These are phyloP conservation scores for Trametes meyenii DNA, from an alignment of 768 basidiomycete genomes.

Conservation along the genomic window DNA sequence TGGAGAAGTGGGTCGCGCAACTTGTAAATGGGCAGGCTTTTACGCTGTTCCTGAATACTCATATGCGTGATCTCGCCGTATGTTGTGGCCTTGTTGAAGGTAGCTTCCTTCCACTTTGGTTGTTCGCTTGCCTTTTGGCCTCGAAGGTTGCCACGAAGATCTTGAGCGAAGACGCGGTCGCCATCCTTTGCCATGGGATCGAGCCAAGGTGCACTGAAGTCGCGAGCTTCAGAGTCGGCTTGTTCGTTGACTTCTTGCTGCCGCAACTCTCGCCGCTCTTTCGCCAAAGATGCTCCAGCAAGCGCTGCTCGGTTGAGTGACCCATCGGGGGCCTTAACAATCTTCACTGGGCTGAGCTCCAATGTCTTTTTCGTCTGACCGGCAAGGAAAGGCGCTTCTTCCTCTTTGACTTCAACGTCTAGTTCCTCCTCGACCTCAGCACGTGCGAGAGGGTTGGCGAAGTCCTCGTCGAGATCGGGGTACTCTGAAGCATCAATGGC, in stretches of 20 bases:
- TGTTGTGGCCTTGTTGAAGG: slow-evolving; percentile 94
- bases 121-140: slow-evolving; percentile 83
- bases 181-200: slow-evolving; percentile 94
- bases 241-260: slow-evolving; percentile 94
- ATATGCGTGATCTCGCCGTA: slow-evolving; percentile 91
- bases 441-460: slow-evolving; percentile 71
- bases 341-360: slow-evolving; percentile 95
- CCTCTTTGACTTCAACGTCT: slow-evolving; percentile 96
- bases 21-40: slow-evolving; percentile 92
- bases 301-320: slow-evolving; percentile 95
- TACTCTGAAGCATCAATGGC: slow-evolving; percentile 91
- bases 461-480: slow-evolving; percentile 89
- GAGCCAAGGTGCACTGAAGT: slow-evolving; percentile 96
- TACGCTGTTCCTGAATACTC: slow-evolving; percentile 93
- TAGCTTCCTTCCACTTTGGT: slow-evolving; percentile 89
- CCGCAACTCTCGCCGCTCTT: slow-evolving; percentile 91
- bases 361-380: slow-evolving; percentile 96
- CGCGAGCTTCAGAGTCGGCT: slow-evolving; percentile 91
- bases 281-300: slow-evolving; percentile 89
- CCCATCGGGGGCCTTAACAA: slow-evolving; percentile 98
- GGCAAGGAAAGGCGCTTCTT: slow-evolving; percentile 93
- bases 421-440: slow-evolving; percentile 95
- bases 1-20: slow-evolving; percentile 87
- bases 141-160: slow-evolving; percentile 78
- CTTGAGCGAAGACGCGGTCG: slow-evolving; percentile 92